phyloP scores from a whole-genome alignment of 805 yeast species.

The Wickerhamiella bombiphila region DNA sequence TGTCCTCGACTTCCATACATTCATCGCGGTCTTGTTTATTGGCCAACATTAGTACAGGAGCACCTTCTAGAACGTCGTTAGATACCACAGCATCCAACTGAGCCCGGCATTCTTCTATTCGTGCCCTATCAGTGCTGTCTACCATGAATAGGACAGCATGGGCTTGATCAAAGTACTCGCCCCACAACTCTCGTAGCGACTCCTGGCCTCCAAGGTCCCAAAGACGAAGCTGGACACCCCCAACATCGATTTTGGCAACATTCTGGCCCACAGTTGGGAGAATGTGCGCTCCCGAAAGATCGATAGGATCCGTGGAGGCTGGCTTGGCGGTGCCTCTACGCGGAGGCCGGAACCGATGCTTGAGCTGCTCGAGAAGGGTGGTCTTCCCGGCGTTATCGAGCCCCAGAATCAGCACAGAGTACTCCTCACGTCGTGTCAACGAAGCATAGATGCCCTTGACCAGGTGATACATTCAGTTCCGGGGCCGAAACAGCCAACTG shows the following conservation, averaged over 20 bases:
- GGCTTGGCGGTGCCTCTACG: conserved; percentile 24
- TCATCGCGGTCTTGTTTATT: conserved; percentile 78
- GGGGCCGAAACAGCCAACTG: too few relatives aligned
- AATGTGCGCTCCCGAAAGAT: conserved; percentile 31
- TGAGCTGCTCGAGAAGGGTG: conserved; percentile 54
- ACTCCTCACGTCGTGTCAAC: conserved; percentile 50
- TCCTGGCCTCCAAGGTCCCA: conserved; percentile 98
- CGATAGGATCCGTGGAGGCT: conserved; percentile 7
- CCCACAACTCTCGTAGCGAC: conserved; percentile 73
- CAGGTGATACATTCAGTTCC: conserved; percentile 61
- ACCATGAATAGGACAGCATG: conserved; percentile 89
- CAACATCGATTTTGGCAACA: conserved; percentile 29
- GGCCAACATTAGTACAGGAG: conserved; percentile 88
- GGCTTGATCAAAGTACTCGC: conserved; percentile 66
- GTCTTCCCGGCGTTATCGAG: conserved; percentile 96
- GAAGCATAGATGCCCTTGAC: conserved; percentile 45
- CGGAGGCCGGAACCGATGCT: conserved; percentile 35
- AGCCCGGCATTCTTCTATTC: conserved; percentile 70
- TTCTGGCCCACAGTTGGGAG: conserved; percentile 95
- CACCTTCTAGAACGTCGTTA: conserved; percentile 51
- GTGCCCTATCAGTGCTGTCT: conserved; percentile 72
- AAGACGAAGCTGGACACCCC: conserved; percentile 41
- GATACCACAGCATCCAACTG: conserved; percentile 41
- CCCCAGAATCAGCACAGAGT: conserved; percentile 70
- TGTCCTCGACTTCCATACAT: conserved; percentile 57